These are phyloP conservation scores for Bruguiera sexangula DNA, from an alignment of 345 rosid species.

Conservation along the genomic window DNA sequence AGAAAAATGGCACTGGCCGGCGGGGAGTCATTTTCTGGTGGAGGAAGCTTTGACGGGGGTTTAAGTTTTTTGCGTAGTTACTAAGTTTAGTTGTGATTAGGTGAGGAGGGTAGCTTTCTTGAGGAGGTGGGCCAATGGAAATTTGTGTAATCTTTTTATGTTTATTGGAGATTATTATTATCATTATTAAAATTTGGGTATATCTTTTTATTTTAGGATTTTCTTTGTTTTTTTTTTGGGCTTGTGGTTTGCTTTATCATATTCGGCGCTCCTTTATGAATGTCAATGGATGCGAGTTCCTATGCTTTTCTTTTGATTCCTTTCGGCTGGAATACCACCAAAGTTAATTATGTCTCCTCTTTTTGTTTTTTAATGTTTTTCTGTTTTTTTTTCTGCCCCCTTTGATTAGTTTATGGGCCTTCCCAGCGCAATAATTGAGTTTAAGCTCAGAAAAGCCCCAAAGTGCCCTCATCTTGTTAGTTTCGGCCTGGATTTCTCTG, in stretches of 20 bases:
- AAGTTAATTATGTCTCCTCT: not conserved
- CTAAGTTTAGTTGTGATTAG: slow-evolving; percentile 20
- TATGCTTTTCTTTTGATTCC: slow-evolving; percentile 22
- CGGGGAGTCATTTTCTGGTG: slow-evolving; percentile 12
- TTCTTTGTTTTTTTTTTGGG: too few species aligned
- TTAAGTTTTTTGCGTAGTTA: slow-evolving; percentile 13
- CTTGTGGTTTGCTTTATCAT: slow-evolving; percentile 3
- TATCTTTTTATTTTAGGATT: not conserved
- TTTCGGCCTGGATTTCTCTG: too few species aligned
- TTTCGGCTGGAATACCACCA: slow-evolving; percentile 4
- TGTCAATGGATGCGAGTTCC: slow-evolving; percentile 15
- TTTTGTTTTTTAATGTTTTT: not conserved
- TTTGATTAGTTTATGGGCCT: not conserved
- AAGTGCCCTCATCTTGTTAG: too few species aligned
- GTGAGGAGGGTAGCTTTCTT: slow-evolving; percentile 11
- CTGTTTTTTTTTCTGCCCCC: too few species aligned
- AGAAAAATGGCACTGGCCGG: not conserved
- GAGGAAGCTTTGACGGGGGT: not conserved
- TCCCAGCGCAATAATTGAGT: not conserved
- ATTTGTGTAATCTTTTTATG: not conserved
- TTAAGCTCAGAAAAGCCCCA: not conserved
- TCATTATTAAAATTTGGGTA: not conserved
- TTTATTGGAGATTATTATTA: slow-evolving; percentile 4
- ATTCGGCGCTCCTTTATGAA: slow-evolving; percentile 9
- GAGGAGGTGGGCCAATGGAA: slow-evolving; percentile 24